These are phyloP conservation scores for Sporothrix brasiliensis DNA, from an alignment of 2,329 filamentous ascomycete genomes.

Conservation along the genomic window DNA sequence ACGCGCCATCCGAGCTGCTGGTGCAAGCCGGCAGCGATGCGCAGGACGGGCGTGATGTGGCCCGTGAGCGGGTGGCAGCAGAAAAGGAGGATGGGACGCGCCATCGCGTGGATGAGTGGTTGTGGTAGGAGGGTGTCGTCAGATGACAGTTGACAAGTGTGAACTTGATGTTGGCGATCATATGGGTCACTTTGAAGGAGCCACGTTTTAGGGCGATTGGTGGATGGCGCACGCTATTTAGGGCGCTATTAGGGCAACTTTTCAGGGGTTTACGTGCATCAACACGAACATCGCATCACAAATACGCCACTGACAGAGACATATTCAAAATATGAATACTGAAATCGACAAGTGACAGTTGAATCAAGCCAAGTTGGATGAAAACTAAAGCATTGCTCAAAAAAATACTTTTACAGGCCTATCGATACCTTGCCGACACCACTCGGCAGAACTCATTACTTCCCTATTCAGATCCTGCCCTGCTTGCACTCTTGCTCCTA, in stretches of 20 bases:
- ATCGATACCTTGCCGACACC: no score
- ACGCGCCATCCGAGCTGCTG: constrained; percentile 41
- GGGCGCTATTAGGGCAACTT: not conserved
- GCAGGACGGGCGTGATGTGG: constrained; percentile 45
- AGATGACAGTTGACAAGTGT: not conserved
- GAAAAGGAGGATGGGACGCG: constrained; percentile 40
- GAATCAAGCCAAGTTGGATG: no score
- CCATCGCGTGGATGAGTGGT: not conserved
- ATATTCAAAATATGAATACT: no score
- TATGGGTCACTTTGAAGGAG: not conserved
- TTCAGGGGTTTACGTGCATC: not conserved
- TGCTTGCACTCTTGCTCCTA: not conserved
- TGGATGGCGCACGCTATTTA: not conserved
- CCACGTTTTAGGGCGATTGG: constrained; percentile 17
- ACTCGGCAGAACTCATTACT: no score
- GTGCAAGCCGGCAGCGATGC: constrained; percentile 43
- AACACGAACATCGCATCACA: not conserved
- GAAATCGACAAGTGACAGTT: no score
- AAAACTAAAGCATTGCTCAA: no score
- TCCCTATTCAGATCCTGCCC: not conserved
- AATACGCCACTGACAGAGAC: not conserved
- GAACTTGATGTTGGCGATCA: not conserved
- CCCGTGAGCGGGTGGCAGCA: constrained; percentile 45
- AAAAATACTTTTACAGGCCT: no score
- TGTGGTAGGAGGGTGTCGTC: not conserved